These are phyloP conservation scores for Eutrema yunnanense DNA, from an alignment of 345 rosid species.

Conservation along the genomic window DNA sequence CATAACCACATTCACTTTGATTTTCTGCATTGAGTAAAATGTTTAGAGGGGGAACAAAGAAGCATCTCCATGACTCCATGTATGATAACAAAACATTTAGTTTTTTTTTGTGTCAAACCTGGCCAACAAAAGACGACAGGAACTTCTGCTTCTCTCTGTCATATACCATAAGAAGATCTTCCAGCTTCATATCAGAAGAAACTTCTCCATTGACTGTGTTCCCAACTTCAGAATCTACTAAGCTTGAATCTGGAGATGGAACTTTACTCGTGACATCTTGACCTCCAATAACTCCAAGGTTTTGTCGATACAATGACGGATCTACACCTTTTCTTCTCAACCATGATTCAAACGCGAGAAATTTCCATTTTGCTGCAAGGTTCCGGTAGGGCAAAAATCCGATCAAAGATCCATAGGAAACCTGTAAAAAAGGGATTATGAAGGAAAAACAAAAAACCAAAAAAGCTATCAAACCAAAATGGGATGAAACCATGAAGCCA, in stretches of 20 bases:
- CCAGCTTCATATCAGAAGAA: constrained; percentile 69
- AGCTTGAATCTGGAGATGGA: constrained; percentile 31
- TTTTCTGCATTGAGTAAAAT: constrained; percentile 47
- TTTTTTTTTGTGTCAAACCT: constrained; percentile 43
- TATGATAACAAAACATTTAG: neutral
- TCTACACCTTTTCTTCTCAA: constrained; percentile 79
- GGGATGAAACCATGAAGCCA: neutral
- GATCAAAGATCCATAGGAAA: constrained; percentile 72
- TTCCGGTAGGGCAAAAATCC: constrained; percentile 88
- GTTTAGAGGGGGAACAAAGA: neutral
- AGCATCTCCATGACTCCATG: neutral
- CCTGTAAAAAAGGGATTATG: constrained; percentile 41
- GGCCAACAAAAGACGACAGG: constrained; percentile 77
- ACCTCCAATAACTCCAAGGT: constrained; percentile 62
- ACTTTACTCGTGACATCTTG: constrained; percentile 37
- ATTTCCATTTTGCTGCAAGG: constrained; percentile 76
- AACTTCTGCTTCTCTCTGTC: constrained; percentile 83
- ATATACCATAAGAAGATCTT: constrained; percentile 74
- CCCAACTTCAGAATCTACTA: constrained; percentile 30
- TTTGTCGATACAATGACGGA: constrained; percentile 65
- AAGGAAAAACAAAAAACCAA: neutral
- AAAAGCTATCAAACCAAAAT: neutral
- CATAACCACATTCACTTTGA: constrained; percentile 49
- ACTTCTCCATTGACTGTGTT: constrained; percentile 33
- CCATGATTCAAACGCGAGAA: constrained; percentile 94